These are phyloP conservation scores for Mycena haematopus DNA, from an alignment of 768 basidiomycete species.

Conservation along the genomic window DNA sequence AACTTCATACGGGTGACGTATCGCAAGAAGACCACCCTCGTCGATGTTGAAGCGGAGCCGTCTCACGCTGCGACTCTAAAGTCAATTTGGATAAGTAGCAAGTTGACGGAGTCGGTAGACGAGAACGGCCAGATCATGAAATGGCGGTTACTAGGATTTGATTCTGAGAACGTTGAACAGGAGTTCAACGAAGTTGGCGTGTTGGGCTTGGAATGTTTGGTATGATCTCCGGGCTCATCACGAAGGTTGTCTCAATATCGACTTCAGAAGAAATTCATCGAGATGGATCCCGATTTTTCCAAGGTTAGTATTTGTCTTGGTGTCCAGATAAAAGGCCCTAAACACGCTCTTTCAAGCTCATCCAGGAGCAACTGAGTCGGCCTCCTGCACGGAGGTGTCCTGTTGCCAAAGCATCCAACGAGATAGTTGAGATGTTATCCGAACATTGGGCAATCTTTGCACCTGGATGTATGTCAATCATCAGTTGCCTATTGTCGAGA, in stretches of 20 bases:
- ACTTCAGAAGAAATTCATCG: conserved; percentile 68
- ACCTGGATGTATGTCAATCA: conserved; percentile 70
- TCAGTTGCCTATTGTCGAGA: background rate
- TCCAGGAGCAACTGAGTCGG: conserved; percentile 81
- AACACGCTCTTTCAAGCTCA: conserved; percentile 51
- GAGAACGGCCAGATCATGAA: conserved; percentile 57
- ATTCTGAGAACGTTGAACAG: conserved; percentile 71
- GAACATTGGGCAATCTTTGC: conserved; percentile 88
- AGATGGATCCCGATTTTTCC: conserved; percentile 75
- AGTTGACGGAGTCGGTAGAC: conserved; percentile 59
- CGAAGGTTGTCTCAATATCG: background rate
- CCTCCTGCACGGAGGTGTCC: conserved; percentile 80
- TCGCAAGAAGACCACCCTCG: conserved; percentile 79
- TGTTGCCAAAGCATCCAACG: conserved; percentile 82
- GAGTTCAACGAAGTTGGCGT: conserved; percentile 84
- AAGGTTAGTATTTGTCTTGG: conserved; percentile 52
- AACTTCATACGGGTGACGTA: conserved; percentile 82
- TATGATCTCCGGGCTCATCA: conserved; percentile 41
- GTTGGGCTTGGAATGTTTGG: conserved; percentile 83
- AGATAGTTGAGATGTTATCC: conserved; percentile 82
- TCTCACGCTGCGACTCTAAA: conserved; percentile 62
- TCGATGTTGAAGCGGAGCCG: conserved; percentile 70
- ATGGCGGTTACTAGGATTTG: conserved; percentile 84
- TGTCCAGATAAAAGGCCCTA: conserved; percentile 7
- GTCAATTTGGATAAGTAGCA: conserved; percentile 72